Evolutionary conservation across 2,329 filamentous ascomycete species (phyloP).

Genomic region (Epichloe coenophiala): DNA sequence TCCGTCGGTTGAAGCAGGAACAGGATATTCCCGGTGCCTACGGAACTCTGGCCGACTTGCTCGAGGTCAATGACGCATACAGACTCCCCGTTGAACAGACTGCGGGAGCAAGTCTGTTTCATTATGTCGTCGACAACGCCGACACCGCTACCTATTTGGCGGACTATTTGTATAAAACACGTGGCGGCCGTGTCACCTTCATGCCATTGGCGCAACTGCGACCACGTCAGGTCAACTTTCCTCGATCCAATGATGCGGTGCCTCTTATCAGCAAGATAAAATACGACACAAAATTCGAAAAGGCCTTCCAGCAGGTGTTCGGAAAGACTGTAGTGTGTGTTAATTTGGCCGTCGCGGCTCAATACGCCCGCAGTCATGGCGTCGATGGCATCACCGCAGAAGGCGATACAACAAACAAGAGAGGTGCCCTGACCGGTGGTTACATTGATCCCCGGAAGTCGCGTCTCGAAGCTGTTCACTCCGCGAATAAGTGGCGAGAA

Average conservation of each 20-base stretch:
- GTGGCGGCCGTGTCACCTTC: constrained; percentile 80
- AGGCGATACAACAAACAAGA: constrained; percentile 88
- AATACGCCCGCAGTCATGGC: constrained; percentile 84
- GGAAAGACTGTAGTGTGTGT: constrained; percentile 91
- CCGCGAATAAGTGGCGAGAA: constrained; percentile 59
- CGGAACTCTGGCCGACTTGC: constrained; percentile 84
- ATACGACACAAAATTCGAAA: constrained; percentile 64
- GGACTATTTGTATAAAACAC: constrained; percentile 64
- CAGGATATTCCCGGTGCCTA: constrained; percentile 75
- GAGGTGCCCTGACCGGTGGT: constrained; percentile 88
- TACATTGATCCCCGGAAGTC: constrained; percentile 81
- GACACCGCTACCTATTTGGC: constrained; percentile 73
- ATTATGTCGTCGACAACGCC: constrained; percentile 90
- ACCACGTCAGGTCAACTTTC: constrained; percentile 58
- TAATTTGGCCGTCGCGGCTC: constrained; percentile 71
- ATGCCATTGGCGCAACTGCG: constrained; percentile 80
- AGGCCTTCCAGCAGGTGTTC: constrained; percentile 88
- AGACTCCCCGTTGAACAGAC: constrained; percentile 85
- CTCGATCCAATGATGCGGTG: constrained; percentile 74
- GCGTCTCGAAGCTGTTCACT: constrained; percentile 70
- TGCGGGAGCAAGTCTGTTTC: constrained; percentile 83
- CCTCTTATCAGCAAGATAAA: constrained; percentile 75
- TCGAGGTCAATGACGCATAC: constrained; percentile 74
- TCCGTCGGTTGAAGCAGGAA: constrained; percentile 70
- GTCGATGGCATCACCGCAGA: constrained; percentile 90